Conservation (phyloP, 192 early-diverging fungal genomes). For the Endogone sp. region DNA sequence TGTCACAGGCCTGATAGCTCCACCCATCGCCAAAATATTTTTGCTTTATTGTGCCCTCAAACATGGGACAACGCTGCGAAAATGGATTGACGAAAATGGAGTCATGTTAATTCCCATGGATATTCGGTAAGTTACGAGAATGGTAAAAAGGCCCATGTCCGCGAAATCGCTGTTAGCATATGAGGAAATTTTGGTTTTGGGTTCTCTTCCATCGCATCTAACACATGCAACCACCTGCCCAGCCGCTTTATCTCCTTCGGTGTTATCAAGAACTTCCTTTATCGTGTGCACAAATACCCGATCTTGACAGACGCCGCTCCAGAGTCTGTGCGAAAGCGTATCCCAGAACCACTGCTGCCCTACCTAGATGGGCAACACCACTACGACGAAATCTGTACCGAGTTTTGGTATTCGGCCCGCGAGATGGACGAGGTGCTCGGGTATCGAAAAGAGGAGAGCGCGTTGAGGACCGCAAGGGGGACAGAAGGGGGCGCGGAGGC, state of each 20-base stretch:
- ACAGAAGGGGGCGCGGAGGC: neutral
- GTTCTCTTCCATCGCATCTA: too few relatives aligned
- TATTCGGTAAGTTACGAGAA: constrained; percentile 60
- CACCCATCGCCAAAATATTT: constrained; percentile 68
- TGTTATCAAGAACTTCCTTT: constrained; percentile 76
- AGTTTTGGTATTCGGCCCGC: constrained; percentile 50
- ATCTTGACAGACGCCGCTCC: constrained; percentile 22
- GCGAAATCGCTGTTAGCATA: neutral
- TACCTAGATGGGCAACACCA: constrained; percentile 64
- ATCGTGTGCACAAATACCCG: constrained; percentile 91
- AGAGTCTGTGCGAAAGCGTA: neutral
- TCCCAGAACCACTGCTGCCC: constrained; percentile 27
- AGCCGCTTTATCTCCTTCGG: constrained; percentile 93
- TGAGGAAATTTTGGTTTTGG: constrained; percentile 14
- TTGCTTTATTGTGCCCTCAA: constrained; percentile 78
- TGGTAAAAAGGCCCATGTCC: neutral
- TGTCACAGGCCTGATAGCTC: constrained; percentile 36
- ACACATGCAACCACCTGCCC: too few relatives aligned
- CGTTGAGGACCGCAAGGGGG: neutral
- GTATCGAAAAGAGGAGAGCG: neutral
- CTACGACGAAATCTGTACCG: constrained; percentile 74
- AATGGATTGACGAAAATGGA: constrained; percentile 82
- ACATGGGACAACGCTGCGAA: constrained; percentile 70
- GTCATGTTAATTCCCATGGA: constrained; percentile 68
- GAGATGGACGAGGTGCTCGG: constrained; percentile 55